Evolutionary conservation across 2,329 filamentous ascomycete species (phyloP).

Genomic region (Calonectria multiphialidica): DNA sequence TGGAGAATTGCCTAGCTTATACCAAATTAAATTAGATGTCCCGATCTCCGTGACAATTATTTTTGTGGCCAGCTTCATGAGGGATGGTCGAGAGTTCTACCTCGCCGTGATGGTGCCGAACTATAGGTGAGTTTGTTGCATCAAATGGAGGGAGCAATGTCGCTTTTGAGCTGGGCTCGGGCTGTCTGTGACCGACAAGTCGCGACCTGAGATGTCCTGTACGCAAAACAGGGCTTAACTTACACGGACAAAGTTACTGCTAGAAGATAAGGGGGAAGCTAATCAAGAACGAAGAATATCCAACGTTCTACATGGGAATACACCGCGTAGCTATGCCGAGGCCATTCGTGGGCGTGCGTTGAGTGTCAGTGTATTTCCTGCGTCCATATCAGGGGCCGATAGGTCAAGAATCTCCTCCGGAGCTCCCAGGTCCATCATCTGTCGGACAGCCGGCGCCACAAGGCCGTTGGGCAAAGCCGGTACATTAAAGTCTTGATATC

Average conservation of each 20-base stretch:
- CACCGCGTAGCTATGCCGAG: conserved; percentile 53
- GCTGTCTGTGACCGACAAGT: conserved; percentile 46
- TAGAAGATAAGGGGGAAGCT: too few species aligned
- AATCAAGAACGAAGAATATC: too few species aligned
- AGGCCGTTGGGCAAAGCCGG: conserved; percentile 71
- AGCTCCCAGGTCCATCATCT: conserved; percentile 62
- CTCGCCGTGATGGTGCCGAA: conserved; percentile 22
- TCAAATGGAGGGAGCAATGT: conserved; percentile 28
- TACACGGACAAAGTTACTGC: too few species aligned
- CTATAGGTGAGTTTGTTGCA: conserved; percentile 13
- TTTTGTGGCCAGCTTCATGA: too few species aligned
- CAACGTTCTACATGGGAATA: too few species aligned
- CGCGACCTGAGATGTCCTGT: conserved; percentile 46
- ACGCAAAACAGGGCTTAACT: conserved; percentile 41
- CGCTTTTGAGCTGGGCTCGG: conserved; percentile 41
- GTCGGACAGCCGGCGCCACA: conserved; percentile 67
- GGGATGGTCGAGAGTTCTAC: too few species aligned
- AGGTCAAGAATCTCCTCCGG: conserved; percentile 69
- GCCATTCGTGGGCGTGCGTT: conserved; percentile 53
- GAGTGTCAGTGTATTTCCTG: conserved; percentile 66
- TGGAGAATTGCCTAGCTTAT: too few species aligned
- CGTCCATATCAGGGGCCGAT: conserved; percentile 64
- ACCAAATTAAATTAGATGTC: too few species aligned
- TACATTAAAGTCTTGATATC: conserved; percentile 76
- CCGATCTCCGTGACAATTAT: too few species aligned